Evolutionary conservation across 352 stramenopile species (phyloP), one percentile per base, ranked within the genome.

Genomic region (Phytophthora sansomeana): DNA sequence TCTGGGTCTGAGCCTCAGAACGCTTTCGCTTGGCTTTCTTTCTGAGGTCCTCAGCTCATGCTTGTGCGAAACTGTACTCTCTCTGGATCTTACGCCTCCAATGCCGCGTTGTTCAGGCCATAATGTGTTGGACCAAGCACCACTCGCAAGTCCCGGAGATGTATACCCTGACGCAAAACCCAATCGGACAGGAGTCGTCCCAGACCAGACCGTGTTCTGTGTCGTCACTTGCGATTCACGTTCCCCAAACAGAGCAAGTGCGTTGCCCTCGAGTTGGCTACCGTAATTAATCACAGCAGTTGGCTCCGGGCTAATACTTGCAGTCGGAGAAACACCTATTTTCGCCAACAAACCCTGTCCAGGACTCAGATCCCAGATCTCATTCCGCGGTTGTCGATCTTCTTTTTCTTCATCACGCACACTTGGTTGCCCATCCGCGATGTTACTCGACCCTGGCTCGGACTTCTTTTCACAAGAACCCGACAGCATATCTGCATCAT

Each of bases 201-300:
- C n/a, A n/a, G n/a, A n/a, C n/a, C n/a, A n/a, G n/a, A n/a, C n/a
- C n/a, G n/a, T 10, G 33, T 11, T 14, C 26, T 50, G 24, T 10
- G 43, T 17, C 3, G 11, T 29, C 26, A 36, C 5, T 30, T 51
- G 43, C 26, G 36, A 35, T n/a, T 38, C 43, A 21, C 9, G 43
- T 4, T 30, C 29, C 17, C 43, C 43, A 16, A 24, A 8, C 26
- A 51, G 1, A 6, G 21, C n/a, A 10, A 51, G 6, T 14, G 24
- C 26, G 21, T 26, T 24, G 24, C 43, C 43, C 43, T 50, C 43
- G 43, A 33, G 21, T 51, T 51, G 44, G 44, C 44, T 36, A 51
- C 44, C 24, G 26, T 17, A n/a, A n/a, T n/a, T n/a, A n/a, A n/a
- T 11, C 6, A 17, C 26, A 36, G 44, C 26, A 51, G 44, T 51